Evolutionary conservation across 306 rosid genomes (phyloP), one percentile per base, ranked within the genome.

Genomic region (Malus fusca): DNA sequence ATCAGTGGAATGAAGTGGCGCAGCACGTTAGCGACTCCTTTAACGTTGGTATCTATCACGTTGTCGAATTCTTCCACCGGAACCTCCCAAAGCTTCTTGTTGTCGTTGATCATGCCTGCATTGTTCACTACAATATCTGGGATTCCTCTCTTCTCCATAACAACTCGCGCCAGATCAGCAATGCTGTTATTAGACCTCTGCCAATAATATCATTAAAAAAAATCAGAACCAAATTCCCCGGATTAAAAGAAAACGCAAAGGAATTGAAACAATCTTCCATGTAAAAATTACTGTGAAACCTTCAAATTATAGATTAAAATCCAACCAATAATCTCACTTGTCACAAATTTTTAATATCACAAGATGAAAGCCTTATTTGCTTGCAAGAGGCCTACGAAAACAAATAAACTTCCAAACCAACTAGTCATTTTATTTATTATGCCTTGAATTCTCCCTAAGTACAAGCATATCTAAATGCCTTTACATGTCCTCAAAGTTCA

Each of bases 51-150:
- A 52, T 90, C 96, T 4, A 92, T 76, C 11, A 94, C 98, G 21
- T 31, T 18, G 44, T 88, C 90, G 60, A 94, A 94, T 81, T 94
- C 97, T 22, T 90, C 92, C 3, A 52, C 84, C 0, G 92, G 89
- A 59, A 94, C 90, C 84, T 94, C 98, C 98, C 98, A 94, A 40
- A 94, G 66, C 83, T 88, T 94, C 83, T 87, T 88, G 84, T 94
- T 94, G 74, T 66, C 77, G 66, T 94, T 94, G 28, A 94, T 94
- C 6, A 92, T 87, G 18, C 98, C 97, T 31, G 98, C 98, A 51
- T 86, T 84, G 69, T 94, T 94, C 22, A 94, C 98, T 31, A 93
- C 78, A 46, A 93, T 86, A 74, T 93, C 97, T 2, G 98, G 98
- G 75, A 83, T 83, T 0, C 85, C 82, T 68, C 81, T 91, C 62